Base-by-base conservation (phyloP, 176 grass and related monocot species). In the Lolium rigidum region DNA sequence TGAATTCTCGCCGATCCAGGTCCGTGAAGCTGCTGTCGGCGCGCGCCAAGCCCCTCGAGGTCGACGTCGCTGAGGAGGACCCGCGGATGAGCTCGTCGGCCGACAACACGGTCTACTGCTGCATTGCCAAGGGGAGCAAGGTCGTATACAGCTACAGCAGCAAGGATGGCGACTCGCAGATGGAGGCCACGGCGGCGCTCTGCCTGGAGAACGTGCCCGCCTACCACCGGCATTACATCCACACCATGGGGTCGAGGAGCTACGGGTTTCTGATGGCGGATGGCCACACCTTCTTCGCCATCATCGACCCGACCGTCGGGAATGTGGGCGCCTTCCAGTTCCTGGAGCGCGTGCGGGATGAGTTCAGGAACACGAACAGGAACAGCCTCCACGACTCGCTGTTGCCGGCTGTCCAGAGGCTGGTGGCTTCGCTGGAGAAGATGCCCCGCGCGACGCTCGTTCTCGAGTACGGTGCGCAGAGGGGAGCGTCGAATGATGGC, bases 51-150 rank as follows among this genome's bases (percentile, higher is more conserved):
- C 61, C 82, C 2, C 84, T 95, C 4, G 93, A 98, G 86, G 90
- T 98, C 14, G 92, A 95, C 16, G 87, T 94, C 14, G 5, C 76
- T 16, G 88, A 85, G 47, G 87, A 91, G 51, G 83, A 83, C 70
- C 76, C 86, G 7, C 93, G 83, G 76, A 94, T 94, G 96, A 85
- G 86, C 88, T 93, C 92, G 2, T 95, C 91, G 1, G 89, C 89
- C 0, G 87, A 89, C 64, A 95, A 98, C 91, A 92, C 92, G 0
- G 93, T 98, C 22, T 98, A 98, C 85, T 98, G 96, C 86, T 98
- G 96, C 74, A 80, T 98, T 47, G 91, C 96, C 14, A 90, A 84
- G 37, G 96, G 88, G 24, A 82, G 21, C 6, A 91, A 76, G 43
- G 90, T 95, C 44, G 62, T 95, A 70, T 98, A 94, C 82, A 80